Conservation (phyloP, 176 grass and related monocot genomes). For the Bonia amplexicaulis region DNA sequence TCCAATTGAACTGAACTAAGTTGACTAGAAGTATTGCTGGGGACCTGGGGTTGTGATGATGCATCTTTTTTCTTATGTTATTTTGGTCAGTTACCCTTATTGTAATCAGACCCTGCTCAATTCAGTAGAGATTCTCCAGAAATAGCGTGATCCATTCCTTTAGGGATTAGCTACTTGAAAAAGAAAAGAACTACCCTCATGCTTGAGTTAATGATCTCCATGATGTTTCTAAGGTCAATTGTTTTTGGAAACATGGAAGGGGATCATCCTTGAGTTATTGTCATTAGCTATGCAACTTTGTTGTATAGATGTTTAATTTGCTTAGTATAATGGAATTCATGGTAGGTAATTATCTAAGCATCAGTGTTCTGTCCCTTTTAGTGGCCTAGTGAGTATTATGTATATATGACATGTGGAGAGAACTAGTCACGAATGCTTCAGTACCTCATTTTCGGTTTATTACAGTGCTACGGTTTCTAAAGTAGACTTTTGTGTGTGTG, state of each 20-base stretch:
- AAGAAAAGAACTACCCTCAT: neutral
- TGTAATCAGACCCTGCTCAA: slow-evolving; percentile 8
- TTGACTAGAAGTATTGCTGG: neutral
- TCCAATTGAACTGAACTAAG: slow-evolving; percentile 21
- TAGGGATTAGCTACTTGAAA: slow-evolving; percentile 14
- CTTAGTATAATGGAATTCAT: neutral
- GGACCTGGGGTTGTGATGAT: neutral
- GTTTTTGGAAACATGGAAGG: neutral
- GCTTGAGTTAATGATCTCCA: slow-evolving; percentile 10
- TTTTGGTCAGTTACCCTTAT: slow-evolving; percentile 16
- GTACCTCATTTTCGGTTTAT: neutral
- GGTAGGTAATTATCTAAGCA: neutral
- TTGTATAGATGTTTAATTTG: neutral
- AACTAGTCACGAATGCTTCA: neutral
- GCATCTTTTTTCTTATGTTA: slow-evolving; percentile 14
- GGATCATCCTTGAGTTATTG: neutral
- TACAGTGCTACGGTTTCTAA: neutral
- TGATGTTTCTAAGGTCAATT: neutral
- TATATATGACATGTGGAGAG: neutral
- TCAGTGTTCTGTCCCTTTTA: neutral
- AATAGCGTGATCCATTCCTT: slow-evolving; percentile 7
- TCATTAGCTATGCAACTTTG: slow-evolving; percentile 7
- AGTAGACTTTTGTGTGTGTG: neutral
- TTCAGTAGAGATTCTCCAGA: slow-evolving; percentile 22
- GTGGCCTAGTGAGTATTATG: neutral